A percentile compares a stretch with the other conserved stretches of the same genome.
Evolutionary conservation across 83 land plant species (phyloP).

Genomic region (Larix sibirica): DNA sequence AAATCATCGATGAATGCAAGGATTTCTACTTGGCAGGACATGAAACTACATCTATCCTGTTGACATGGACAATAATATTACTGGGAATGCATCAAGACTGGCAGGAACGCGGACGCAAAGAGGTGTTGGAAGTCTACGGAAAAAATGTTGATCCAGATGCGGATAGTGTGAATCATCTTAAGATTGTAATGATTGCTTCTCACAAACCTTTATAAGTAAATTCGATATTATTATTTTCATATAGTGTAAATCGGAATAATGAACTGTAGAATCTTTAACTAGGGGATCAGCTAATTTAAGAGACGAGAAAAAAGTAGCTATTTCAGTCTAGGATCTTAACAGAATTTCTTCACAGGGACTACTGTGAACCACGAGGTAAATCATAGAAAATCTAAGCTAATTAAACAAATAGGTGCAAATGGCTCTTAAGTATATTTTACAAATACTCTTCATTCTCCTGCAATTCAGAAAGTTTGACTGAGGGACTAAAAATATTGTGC

Average conservation of each 20-base stretch:
- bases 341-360: too few relatives aligned
- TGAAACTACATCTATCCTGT: conserved; percentile 31
- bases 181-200: conserved; percentile 32
- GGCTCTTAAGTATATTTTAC: neutral
- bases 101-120: conserved; percentile 50
- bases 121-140: conserved; percentile 38
- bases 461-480: neutral
- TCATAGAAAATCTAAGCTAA: neutral
- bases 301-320: too few relatives aligned
- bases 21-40: conserved; percentile 53
- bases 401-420: neutral
- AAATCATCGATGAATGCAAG: conserved; percentile 52
- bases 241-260: neutral
- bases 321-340: neutral
- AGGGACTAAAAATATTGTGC: neutral
- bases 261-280: too few relatives aligned
- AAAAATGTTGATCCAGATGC: conserved; percentile 17
- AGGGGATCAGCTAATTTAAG: too few relatives aligned
- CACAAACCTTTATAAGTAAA: neutral
- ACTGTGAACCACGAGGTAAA: neutral
- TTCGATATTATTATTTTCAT: neutral
- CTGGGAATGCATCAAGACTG: conserved; percentile 44
- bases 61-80: conserved; percentile 37
- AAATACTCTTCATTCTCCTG: neutral
- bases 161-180: conserved; percentile 28